Evolutionary conservation across 495 filamentous ascomycete species (phyloP), one percentile per base, ranked within the genome.

Genomic region (Talaromyces adpressus): DNA sequence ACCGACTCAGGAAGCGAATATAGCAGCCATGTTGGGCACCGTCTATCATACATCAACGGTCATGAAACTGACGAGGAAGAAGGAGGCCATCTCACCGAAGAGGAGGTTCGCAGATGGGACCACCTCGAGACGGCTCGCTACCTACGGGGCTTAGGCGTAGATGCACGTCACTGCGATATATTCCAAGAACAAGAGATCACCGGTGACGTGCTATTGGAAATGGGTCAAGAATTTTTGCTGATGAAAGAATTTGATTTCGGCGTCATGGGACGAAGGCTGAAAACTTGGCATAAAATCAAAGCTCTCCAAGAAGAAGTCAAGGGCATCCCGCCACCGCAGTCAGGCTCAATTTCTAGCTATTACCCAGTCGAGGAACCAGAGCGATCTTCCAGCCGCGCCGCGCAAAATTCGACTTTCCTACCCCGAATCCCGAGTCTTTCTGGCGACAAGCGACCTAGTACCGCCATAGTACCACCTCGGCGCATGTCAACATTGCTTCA

Each of bases 161-260:
- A 97, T 67, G 81, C 84, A 49, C 84, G 82, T 59, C 93, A 97
- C 65, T 98, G 95, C 72, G 89, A 93, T 51, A 88, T 97, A 9
- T 99, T 99, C 68, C 82, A 89, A 66, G 92, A 97, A 67, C 92
- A 99, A 76, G 95, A 99, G 73, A 97, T 99, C 62, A 86, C 89
- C 12, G 95, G 95, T 39, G 91, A 97, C 65, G 92, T 97, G 12
- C 75, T 99, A 16, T 77, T 99, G 57, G 91, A 91, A 22, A 95
- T 99, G 93, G 89, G 96, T 65, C 95, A 98, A 72, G 86, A 89
- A 27, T 92, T 92, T 34, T 74, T 97, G 3, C 93, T 96, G 71
- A 85, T 98, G 75, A 97, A 96, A 73, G 93, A 94, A 60, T 92
- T 98, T 65, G 91, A 98, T 59, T 83, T 99, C 67, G 95, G 95